Base-by-base conservation (phyloP, 2,329 filamentous ascomycete genomes). In the Hypoxylon sp. region DNA sequence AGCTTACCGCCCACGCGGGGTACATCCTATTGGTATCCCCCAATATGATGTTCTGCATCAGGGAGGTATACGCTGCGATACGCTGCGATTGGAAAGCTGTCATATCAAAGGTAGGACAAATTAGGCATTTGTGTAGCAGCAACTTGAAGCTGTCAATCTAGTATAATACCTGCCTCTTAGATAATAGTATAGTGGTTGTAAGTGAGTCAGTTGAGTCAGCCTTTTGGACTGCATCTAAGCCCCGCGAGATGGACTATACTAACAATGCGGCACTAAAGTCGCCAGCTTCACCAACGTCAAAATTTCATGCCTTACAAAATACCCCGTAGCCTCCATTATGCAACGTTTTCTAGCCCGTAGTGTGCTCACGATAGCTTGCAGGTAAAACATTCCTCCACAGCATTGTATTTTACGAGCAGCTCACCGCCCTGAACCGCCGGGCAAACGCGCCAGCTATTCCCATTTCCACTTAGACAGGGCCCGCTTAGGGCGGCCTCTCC, bases 341-440 rank as follows among this genome's bases (percentile, higher is more conserved):
- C 53, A 56, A 56, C 30, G 17, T 48, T 43, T 48, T 53, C 53
- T 51, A 45, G 53, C 60, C 60, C 25, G 43, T n/a, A 58, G 38
- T 34, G 36, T 32, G 52, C 28, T 23, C 52, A 58, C 52, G 49
- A 53, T 36, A 55, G 55, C 38, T 59, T 63, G 48, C 41, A 60
- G 58, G 36, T 65, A n/a, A n/a, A n/a, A n/a, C n/a, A n/a, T n/a
- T n/a, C n/a, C n/a, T n/a, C n/a, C n/a, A n/a, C n/a, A n/a, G n/a
- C n/a, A n/a, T n/a, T n/a, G 38, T 61, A 19, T 60, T 55, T 25
- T 23, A 28, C 25, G 19, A 32, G 56, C 53, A 52, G 46, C 65
- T 70, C 68, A 70, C 68, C 68, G 68, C 68, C 63, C 61, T 67
- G 53, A 63, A 48, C 59, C 49, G 23, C 64, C 50, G 50, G 58